Percentiles rank a stretch among this genome's conserved stretches.
These are phyloP conservation scores for Cymodocea nodosa DNA, from an alignment of 116 monocot species.

Conservation along the genomic window DNA sequence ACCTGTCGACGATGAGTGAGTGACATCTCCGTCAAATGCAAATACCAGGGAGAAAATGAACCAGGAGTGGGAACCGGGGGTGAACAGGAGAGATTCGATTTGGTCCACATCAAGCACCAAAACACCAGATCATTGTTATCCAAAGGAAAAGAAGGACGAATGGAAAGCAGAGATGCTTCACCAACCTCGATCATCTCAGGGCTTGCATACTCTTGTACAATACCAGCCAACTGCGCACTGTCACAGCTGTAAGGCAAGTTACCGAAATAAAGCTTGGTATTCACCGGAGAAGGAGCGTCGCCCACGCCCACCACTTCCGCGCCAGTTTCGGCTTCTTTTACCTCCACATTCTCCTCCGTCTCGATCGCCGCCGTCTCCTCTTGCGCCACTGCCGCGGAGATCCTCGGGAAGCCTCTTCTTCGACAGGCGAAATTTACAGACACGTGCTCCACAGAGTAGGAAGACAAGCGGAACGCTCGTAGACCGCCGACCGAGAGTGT, in stretches of 20 bases:
- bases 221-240: slow-evolving; percentile 79
- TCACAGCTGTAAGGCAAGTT: slow-evolving; percentile 90
- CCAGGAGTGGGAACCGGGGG: too few species aligned
- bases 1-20: slow-evolving; percentile 57
- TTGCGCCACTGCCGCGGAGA: slow-evolving; percentile 28
- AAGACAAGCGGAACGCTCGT: slow-evolving; percentile 1
- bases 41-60: too few species aligned
- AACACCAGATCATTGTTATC: too few species aligned
- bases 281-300: not conserved
- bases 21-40: too few species aligned
- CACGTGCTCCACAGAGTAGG: slow-evolving; percentile 3
- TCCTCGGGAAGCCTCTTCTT: slow-evolving; percentile 6
- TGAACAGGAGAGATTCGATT: too few species aligned
- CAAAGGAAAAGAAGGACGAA: too few species aligned
- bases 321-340: slow-evolving; percentile 5
- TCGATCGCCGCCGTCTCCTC: slow-evolving; percentile 12
- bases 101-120: too few species aligned
- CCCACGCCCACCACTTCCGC: slow-evolving; percentile 6
- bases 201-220: slow-evolving; percentile 70
- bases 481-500: not conserved
- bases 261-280: slow-evolving; percentile 86
- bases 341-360: slow-evolving; percentile 2
- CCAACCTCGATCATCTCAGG: slow-evolving; percentile 88
- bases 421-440: not conserved
- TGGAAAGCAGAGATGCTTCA: not conserved